Percentiles rank a stretch among this genome's conserved stretches.
Conservation (phyloP, 2,329 filamentous ascomycete species). For the Ophiosphaerella korrae region DNA sequence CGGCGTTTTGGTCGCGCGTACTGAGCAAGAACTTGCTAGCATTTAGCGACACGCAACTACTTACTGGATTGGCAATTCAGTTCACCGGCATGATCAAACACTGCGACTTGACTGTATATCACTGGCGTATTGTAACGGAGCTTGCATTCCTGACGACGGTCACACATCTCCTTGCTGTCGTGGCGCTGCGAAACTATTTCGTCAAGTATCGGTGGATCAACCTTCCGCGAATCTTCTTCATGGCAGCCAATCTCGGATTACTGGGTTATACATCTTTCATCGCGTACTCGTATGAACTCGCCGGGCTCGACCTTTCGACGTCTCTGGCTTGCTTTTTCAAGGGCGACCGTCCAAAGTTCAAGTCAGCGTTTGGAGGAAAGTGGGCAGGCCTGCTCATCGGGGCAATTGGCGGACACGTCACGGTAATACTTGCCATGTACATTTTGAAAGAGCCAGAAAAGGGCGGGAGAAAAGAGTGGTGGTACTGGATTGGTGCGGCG, state of each 20-base stretch:
- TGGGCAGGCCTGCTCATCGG: conserved; percentile 36
- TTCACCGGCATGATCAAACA: conserved; percentile 39
- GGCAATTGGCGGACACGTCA: conserved; percentile 35
- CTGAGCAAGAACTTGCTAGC: conserved; percentile 41
- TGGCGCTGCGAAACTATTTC: conserved; percentile 38
- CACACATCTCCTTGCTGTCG: conserved; percentile 35
- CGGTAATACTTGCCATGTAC: conserved; percentile 41
- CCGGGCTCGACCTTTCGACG: conserved; percentile 24
- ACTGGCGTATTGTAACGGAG: conserved; percentile 36
- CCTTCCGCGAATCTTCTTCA: conserved; percentile 39
- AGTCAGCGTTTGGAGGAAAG: conserved; percentile 30
- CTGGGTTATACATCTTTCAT: conserved; percentile 39
- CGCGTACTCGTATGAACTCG: conserved; percentile 36
- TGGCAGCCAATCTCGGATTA: conserved; percentile 35
- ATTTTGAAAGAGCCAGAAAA: conserved; percentile 17
- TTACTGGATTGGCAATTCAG: conserved; percentile 39
- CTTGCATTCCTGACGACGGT: conserved; percentile 39
- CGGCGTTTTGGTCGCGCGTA: conserved; percentile 36
- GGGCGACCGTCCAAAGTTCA: conserved; percentile 23
- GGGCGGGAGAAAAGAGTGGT: conserved; percentile 19
- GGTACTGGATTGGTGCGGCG: conserved; percentile 26
- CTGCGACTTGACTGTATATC: conserved; percentile 38
- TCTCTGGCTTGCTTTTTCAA: conserved; percentile 36
- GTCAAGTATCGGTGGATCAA: conserved; percentile 41
- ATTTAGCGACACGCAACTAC: conserved; percentile 37